Base-by-base conservation (phyloP, 2,329 filamentous ascomycete genomes). In the Penicillium sp. region DNA sequence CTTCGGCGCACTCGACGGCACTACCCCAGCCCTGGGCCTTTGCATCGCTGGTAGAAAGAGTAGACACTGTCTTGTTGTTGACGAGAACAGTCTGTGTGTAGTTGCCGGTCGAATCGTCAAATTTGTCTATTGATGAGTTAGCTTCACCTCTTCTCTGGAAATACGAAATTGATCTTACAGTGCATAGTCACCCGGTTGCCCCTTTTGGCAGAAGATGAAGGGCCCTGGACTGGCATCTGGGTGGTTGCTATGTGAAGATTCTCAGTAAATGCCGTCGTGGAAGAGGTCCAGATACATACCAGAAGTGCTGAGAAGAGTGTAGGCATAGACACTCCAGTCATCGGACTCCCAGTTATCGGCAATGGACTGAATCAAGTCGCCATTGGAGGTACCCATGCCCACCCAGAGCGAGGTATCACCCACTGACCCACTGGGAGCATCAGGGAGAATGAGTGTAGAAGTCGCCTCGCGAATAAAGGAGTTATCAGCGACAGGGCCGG, bases 351-450 rank as follows among this genome's bases (percentile, higher is more conserved):
- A 68, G 61, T 74, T 72, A 31, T 77, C 75, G 47, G 74, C 70
- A 26, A 79, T 76, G 4, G 75, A 76, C 66, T 79, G 76, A 52
- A 79, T 74, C 61, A 79, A 57, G 51, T 79, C 72, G 23, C 73
- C 75, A n/a, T 71, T 71, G 4, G 71, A 74, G 4, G 75, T 79
- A 4, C 76, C 76, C 75, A 79, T 78, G 12, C 77, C 77, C 15
- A 78, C 73, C 77, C 76, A 79, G 16, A 79, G 67, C 6, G 74
- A 75, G 18, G 72, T 58, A 49, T 71, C 68, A 28, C 74, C 73
- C 5, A 63, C 64, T 36, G 67, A 69, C 33, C 69, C 67, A 31
- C 62, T 70, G 1, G 76, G 75, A 1, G 62, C 58, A 0, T 69
- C 61, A 4, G 76, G 76, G 4, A 78, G 66, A 15, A 75, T 61